Base-by-base conservation (phyloP, 306 rosid species). In the Gynostemma pentaphyllum region DNA sequence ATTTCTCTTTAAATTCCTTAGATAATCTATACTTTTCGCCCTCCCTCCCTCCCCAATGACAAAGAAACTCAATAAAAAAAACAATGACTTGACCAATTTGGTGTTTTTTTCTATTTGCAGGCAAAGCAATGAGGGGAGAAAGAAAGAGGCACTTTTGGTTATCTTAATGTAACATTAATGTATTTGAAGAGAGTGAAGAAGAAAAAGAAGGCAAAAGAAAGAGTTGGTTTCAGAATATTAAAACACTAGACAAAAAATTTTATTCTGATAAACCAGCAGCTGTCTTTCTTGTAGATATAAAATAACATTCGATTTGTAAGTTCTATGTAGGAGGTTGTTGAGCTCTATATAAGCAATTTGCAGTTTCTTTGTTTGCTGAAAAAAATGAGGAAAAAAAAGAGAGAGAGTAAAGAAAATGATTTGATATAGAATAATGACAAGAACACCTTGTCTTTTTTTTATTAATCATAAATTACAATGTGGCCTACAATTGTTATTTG, bases 111-210 rank as follows among this genome's bases (percentile, higher is more conserved):
- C 6, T 70, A 36, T 71, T 40, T 70, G 23, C 92, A 91, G 98
- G 85, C 95, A 32, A 91, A 91, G 79, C 98, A 75, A 73, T 91
- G 54, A 68, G 55, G 52, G 27, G 48, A 73, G 61, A 21, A 30
- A 23, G 4, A 27, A 53, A 4, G 18, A 28, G 23, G 62, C 11
- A 29, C 15, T 15, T 45, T 39, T 14, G 49, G 3, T 24, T 39
- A 36, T 14, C 29, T 12, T 60, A 60, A 57, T 57, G 16, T 36
- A 36, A 23, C 46, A 36, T 19, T 34, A 5, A 39, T 23, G 32
- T 39, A 60, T 41, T n/a, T 30, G 50, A 49, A 39, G 40, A 39
- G 57, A 16, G 47, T 7, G 21, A 29, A 32, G 6, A 59, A 24
- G 6, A 37, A 21, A 34, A 32, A 54, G 30, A 60, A 60, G 47